A percentile compares a stretch with the other conserved stretches of the same genome.
Evolutionary conservation across 441 rosid genomes (phyloP).

Genomic region (Erysimum cheiri): DNA sequence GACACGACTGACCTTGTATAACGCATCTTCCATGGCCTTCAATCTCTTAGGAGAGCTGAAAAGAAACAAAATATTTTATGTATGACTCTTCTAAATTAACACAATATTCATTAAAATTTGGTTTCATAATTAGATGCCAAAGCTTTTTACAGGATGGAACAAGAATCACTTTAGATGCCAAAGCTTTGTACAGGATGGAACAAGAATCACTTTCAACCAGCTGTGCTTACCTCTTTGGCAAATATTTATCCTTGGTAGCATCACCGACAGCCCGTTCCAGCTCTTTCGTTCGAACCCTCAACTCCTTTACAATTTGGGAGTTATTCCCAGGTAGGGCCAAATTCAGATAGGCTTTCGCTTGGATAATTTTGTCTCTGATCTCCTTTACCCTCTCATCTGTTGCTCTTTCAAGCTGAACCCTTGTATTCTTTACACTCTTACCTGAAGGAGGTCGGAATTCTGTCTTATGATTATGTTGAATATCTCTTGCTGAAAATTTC

Average conservation of each 20-base stretch:
- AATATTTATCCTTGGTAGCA: conserved; percentile 66
- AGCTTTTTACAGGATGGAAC: conserved; percentile 27
- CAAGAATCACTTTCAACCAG: too few relatives aligned
- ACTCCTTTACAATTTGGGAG: conserved; percentile 78
- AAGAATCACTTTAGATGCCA: conserved; percentile 16
- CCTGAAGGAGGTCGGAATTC: conserved; percentile 29
- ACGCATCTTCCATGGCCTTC: conserved; percentile 66
- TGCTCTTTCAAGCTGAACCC: conserved; percentile 43
- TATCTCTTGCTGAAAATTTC: conserved; percentile 41
- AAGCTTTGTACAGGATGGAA: too few relatives aligned
- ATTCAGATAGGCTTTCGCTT: conserved; percentile 78
- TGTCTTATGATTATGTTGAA: conserved; percentile 43
- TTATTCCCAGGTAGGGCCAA: conserved; percentile 70
- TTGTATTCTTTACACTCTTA: conserved; percentile 37
- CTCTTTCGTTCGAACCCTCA: conserved; percentile 77
- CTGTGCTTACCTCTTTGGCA: conserved; percentile 71
- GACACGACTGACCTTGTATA: conserved; percentile 65
- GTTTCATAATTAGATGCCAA: conserved; percentile 19
- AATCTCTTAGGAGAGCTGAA: conserved; percentile 70
- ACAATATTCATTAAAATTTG: conserved; percentile 3
- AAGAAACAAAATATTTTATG: conserved; percentile 36
- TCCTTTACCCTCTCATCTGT: conserved; percentile 69
- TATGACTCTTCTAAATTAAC: conserved; percentile 16
- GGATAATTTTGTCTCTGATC: conserved; percentile 79
- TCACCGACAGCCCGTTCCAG: conserved; percentile 68